These are phyloP conservation scores for Leucocoprinus sp. DNA, from an alignment of 768 basidiomycete species.

Conservation along the genomic window DNA sequence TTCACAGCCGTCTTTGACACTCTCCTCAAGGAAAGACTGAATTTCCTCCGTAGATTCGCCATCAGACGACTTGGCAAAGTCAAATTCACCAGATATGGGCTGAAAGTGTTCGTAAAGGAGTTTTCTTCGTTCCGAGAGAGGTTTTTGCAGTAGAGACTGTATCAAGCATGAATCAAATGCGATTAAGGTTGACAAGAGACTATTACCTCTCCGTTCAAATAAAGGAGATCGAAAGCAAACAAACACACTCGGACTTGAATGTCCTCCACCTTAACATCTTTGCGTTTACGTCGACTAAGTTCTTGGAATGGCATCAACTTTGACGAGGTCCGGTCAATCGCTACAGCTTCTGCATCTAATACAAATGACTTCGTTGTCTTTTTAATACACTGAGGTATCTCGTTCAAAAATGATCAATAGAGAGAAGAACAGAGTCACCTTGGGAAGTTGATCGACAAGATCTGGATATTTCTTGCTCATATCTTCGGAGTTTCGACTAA, in stretches of 20 bases:
- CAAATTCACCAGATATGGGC: constrained; percentile 81
- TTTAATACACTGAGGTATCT: constrained; percentile 65
- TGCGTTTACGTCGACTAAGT: constrained; percentile 86
- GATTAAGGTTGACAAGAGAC: neutral
- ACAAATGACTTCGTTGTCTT: constrained; percentile 83
- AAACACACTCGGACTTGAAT: constrained; percentile 95
- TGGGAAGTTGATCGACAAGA: constrained; percentile 87
- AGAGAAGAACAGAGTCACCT: constrained; percentile 32
- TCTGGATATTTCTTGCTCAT: constrained; percentile 99
- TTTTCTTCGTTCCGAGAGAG: constrained; percentile 67
- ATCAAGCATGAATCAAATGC: neutral
- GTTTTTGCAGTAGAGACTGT: constrained; percentile 75
- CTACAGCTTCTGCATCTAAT: constrained; percentile 93
- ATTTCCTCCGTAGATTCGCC: constrained; percentile 89
- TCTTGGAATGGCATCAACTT: constrained; percentile 98
- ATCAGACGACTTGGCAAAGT: constrained; percentile 88
- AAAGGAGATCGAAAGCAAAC: constrained; percentile 95
- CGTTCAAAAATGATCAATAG: neutral
- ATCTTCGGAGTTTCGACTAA: constrained; percentile 96
- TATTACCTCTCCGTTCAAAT: constrained; percentile 86
- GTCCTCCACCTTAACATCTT: constrained; percentile 97
- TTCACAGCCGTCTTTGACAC: constrained; percentile 97
- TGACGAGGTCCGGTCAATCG: constrained; percentile 76
- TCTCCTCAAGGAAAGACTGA: constrained; percentile 88
- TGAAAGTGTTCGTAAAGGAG: constrained; percentile 76